Base-by-base conservation (phyloP, 2,329 filamentous ascomycete genomes). In the Stemphylium vesicarium region DNA sequence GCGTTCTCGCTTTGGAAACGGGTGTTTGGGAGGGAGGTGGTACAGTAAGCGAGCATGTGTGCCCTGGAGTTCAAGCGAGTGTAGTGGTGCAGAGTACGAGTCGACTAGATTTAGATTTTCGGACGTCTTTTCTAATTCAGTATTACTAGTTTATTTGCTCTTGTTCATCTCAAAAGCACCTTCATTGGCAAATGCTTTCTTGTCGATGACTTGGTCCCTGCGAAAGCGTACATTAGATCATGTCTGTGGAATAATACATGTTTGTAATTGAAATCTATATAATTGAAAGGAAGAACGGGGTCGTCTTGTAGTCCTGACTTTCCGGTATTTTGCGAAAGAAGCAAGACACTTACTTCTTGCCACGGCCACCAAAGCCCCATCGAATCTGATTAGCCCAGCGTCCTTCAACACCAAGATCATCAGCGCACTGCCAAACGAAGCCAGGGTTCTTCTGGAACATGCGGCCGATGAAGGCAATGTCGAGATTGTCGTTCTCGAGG, bases 391-490 rank as follows among this genome's bases (percentile, higher is more conserved):
- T 85, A 1, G 92, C 85, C 84, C 88, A 88, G 64, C 88, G 80
- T 4, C 93, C 85, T 53, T 85, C 79, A 3, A 93, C 86, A 9
- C 85, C 86, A 29, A 96, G 78, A 61, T 92, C 84, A 57, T 90
- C 83, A 0, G 91, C 92, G 59, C 85, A 88, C 31, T 84, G 82
- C 76, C 91, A 85, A 8, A 92, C 88, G 70, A 92, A 86, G 53
- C 90, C 87, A 0, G 92, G 90, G 69, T 96, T 91, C 72, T 91
- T 86, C 77, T 96, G 81, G 75, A 95, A 95, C 68, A 89, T 88
- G 51, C 91, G 82, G 0, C 85, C 93, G 1, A 89, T 81, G 15
- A 94, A 81, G 0, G 88, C 86, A n/a, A 93, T 74, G 70, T 97
- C 92, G 54, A 87, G 65, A 39, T 68, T 66, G 20, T 72, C 69